Evolutionary conservation across 2,329 filamentous ascomycete genomes (phyloP).

Genomic region (Fusarium sp.): DNA sequence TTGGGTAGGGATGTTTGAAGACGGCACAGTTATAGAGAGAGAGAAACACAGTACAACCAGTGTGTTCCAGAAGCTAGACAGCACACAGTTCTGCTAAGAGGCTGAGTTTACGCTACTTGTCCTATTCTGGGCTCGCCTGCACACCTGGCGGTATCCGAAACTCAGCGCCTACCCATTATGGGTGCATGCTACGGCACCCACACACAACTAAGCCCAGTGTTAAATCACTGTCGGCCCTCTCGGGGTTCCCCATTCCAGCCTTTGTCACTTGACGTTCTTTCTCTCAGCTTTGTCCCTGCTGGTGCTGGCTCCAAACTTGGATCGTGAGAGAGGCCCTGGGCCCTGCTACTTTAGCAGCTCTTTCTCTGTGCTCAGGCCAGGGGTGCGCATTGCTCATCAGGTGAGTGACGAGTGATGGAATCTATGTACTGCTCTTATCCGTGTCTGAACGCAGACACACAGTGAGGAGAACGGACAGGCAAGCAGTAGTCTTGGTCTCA

Average conservation of each 20-base stretch:
- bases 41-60: conserved; percentile 37
- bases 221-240: conserved; percentile 34
- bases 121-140: conserved; percentile 24
- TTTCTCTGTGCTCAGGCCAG: conserved; percentile 18
- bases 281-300: conserved; percentile 25
- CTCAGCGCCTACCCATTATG: conserved; percentile 37
- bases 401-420: conserved; percentile 36
- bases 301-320: conserved; percentile 30
- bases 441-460: conserved; percentile 18
- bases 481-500: conserved; percentile 17
- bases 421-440: neutral
- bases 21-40: conserved; percentile 42
- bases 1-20: conserved; percentile 32
- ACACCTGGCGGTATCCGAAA: conserved; percentile 38
- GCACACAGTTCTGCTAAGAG: conserved; percentile 39
- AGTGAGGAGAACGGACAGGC: conserved; percentile 22
- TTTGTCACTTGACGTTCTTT: conserved; percentile 44
- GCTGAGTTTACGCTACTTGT: conserved; percentile 38
- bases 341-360: conserved; percentile 12
- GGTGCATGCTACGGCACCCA: conserved; percentile 27
- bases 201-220: conserved; percentile 43
- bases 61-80: conserved; percentile 34
- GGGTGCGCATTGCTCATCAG: conserved; percentile 41
- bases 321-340: conserved; percentile 33
- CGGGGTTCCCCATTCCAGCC: conserved; percentile 46